Percentiles rank a stretch among this genome's conserved stretches.
Conservation (phyloP, 2,329 filamentous ascomycete genomes). For the Monilinia polystroma region DNA sequence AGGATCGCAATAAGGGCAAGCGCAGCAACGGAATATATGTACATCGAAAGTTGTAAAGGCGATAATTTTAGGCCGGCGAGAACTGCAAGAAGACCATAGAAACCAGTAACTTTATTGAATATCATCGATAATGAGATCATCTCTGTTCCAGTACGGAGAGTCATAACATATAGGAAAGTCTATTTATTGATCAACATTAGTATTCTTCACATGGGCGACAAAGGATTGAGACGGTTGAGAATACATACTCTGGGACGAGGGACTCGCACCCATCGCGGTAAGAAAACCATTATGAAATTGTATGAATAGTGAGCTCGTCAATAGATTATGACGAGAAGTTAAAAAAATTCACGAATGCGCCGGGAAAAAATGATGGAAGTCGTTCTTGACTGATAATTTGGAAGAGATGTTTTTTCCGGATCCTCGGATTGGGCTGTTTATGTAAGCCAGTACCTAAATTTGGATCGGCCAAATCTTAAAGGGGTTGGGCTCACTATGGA, state of each 20-base stretch:
- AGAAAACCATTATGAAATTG: slow-evolving; percentile 32
- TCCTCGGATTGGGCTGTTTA: slow-evolving; percentile 16
- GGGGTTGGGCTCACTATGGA: not conserved
- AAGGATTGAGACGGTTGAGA: slow-evolving; percentile 9
- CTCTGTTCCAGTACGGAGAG: slow-evolving; percentile 81
- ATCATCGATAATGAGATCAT: slow-evolving; percentile 79
- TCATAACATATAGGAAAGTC: slow-evolving; percentile 84
- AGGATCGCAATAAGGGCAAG: slow-evolving; percentile 68
- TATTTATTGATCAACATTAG: slow-evolving; percentile 43
- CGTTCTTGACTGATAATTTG: slow-evolving; percentile 13
- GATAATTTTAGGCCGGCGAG: slow-evolving; percentile 84
- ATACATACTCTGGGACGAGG: slow-evolving; percentile 38
- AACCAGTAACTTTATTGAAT: slow-evolving; percentile 88
- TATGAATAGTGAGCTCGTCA: not conserved
- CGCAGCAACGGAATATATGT: slow-evolving; percentile 78
- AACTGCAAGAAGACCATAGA: slow-evolving; percentile 87
- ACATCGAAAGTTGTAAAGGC: slow-evolving; percentile 82
- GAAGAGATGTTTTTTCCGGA: slow-evolving; percentile 16
- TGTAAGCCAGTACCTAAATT: slow-evolving; percentile 11
- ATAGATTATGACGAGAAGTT: slow-evolving; percentile 14
- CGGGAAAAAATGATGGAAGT: slow-evolving; percentile 2
- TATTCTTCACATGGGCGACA: slow-evolving; percentile 7
- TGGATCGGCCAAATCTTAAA: slow-evolving; percentile 15
- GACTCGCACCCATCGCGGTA: slow-evolving; percentile 37
- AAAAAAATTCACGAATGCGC: not conserved